These are phyloP conservation scores for Funneliformis mosseae DNA, from an alignment of 192 early-diverging fungal species.

Conservation along the genomic window DNA sequence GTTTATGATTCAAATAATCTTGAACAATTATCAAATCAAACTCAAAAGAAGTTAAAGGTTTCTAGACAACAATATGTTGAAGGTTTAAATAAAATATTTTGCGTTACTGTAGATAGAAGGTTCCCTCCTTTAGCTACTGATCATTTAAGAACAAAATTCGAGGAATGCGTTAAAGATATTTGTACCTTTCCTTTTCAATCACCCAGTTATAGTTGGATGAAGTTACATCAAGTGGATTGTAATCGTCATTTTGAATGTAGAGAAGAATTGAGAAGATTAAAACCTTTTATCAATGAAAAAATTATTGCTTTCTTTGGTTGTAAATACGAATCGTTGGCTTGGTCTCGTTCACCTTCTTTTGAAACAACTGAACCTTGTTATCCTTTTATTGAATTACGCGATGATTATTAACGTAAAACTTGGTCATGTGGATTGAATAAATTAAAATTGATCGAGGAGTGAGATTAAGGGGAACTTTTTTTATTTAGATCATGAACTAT, in stretches of 20 bases:
- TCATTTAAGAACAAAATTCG: slow-evolving; percentile 33
- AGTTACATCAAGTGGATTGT: slow-evolving; percentile 33
- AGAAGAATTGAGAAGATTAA: slow-evolving; percentile 31
- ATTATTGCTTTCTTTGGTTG: slow-evolving; percentile 16
- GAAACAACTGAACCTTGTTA: slow-evolving; percentile 2
- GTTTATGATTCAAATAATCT: slow-evolving; percentile 13
- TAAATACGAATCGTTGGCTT: slow-evolving; percentile 21
- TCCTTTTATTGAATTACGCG: slow-evolving; percentile 32
- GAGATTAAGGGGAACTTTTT: neutral
- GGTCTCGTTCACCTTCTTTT: neutral
- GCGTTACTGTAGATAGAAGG: slow-evolving; percentile 17
- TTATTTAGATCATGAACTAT: no score
- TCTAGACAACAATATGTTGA: slow-evolving; percentile 32
- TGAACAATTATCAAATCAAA: neutral
- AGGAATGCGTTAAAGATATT: slow-evolving; percentile 34
- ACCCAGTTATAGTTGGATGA: slow-evolving; percentile 10
- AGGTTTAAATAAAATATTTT: slow-evolving; percentile 30
- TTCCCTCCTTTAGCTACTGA: slow-evolving; percentile 29
- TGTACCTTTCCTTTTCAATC: slow-evolving; percentile 28
- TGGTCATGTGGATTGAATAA: neutral
- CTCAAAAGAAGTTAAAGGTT: slow-evolving; percentile 18
- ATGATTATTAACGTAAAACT: neutral
- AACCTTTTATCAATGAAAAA: slow-evolving; percentile 23
- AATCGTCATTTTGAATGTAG: slow-evolving; percentile 33
- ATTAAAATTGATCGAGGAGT: neutral